Evolutionary conservation across 2,329 filamentous ascomycete species (phyloP).

Genomic region (Talaromyces sp.): DNA sequence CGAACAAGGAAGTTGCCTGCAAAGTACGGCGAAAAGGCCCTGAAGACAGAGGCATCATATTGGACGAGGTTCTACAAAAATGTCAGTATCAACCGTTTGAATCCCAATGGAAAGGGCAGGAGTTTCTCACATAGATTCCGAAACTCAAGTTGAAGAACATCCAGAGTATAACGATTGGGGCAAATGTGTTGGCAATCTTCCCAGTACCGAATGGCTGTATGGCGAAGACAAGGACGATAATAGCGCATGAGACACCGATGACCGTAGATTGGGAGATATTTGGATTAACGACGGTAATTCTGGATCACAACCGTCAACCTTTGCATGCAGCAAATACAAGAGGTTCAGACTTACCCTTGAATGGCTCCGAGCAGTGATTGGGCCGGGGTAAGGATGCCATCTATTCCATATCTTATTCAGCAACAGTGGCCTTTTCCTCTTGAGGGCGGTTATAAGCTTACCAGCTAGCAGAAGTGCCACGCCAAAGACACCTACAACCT

Average conservation of each 20-base stretch:
- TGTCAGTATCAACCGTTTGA: constrained; percentile 16
- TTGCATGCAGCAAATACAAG: neutral
- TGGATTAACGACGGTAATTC: constrained; percentile 45
- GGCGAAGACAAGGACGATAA: constrained; percentile 49
- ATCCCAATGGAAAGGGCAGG: neutral
- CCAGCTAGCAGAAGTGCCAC: constrained; percentile 51
- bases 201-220: constrained; percentile 53
- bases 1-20: constrained; percentile 48
- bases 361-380: constrained; percentile 55
- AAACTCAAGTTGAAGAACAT: constrained; percentile 48
- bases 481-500: constrained; percentile 50
- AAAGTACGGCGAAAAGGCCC: constrained; percentile 49
- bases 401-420: constrained; percentile 19
- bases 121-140: constrained; percentile 44
- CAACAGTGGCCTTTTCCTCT: neutral
- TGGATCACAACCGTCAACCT: neutral
- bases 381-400: constrained; percentile 53
- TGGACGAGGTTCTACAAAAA: constrained; percentile 35
- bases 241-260: constrained; percentile 49
- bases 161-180: constrained; percentile 55
- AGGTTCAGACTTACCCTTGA: constrained; percentile 35
- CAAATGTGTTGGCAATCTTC: constrained; percentile 46
- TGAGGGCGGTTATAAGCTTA: constrained; percentile 5
- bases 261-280: constrained; percentile 45
- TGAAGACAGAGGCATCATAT: constrained; percentile 47